Conservation (phyloP, 2,329 filamentous ascomycete species). For the Aureobasidium sp. region DNA sequence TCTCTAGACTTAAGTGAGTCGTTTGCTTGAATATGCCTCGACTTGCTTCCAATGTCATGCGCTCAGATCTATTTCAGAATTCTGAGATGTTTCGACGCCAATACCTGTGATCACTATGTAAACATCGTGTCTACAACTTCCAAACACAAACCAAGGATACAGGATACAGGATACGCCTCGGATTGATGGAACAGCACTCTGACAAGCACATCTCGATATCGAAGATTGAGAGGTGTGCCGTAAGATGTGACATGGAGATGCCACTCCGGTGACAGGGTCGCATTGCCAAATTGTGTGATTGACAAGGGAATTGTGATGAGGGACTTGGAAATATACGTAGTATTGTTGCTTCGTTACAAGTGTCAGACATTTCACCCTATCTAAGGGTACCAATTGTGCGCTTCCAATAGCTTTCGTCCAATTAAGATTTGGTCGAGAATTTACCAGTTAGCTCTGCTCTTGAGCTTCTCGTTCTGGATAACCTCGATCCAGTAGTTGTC, state of each 20-base stretch:
- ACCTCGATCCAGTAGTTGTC: slow-evolving; percentile 76
- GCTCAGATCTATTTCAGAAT: too few relatives aligned
- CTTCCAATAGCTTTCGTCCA: background rate
- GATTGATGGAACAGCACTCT: too few relatives aligned
- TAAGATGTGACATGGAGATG: background rate
- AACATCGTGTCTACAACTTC: too few relatives aligned
- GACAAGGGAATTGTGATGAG: too few relatives aligned
- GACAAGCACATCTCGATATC: too few relatives aligned
- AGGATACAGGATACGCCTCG: too few relatives aligned
- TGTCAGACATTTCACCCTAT: background rate
- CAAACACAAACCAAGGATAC: too few relatives aligned
- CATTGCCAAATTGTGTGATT: too few relatives aligned
- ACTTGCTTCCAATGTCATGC: background rate
- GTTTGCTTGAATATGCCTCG: background rate
- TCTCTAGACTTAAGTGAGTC: background rate
- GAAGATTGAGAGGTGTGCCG: too few relatives aligned
- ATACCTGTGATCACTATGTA: too few relatives aligned
- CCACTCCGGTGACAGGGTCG: background rate
- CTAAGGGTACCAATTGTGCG: background rate
- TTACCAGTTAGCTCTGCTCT: slow-evolving; percentile 19
- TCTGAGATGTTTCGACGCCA: too few relatives aligned
- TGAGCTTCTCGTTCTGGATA: slow-evolving; percentile 67
- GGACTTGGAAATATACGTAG: too few relatives aligned
- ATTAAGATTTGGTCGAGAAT: background rate
- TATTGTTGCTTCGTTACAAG: background rate